Conservation (phyloP, 805 yeast genomes). For the Scheffersomyces ergatensis region DNA sequence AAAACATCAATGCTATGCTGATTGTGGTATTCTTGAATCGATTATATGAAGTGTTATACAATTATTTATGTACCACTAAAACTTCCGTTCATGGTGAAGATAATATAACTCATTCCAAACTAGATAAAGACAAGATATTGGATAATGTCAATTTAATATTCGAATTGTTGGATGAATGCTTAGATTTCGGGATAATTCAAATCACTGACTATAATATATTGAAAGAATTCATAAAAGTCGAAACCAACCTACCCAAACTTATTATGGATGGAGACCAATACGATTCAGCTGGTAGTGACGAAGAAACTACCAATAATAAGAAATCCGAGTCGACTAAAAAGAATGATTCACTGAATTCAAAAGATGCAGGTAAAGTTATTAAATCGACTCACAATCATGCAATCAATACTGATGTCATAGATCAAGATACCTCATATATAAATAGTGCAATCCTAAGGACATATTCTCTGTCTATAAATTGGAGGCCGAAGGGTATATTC, state of each 20-base stretch:
- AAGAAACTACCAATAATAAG: constrained; percentile 6
- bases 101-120: constrained; percentile 15
- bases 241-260: constrained; percentile 26
- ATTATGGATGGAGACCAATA: neutral
- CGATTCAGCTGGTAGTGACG: constrained; percentile 3
- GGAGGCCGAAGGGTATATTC: constrained; percentile 46
- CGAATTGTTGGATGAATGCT: constrained; percentile 84
- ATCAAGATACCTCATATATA: constrained; percentile 23
- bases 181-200: constrained; percentile 88
- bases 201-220: constrained; percentile 75
- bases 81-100: neutral
- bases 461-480: constrained; percentile 55
- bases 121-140: constrained; percentile 58
- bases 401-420: constrained; percentile 27
- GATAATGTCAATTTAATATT: constrained; percentile 76
- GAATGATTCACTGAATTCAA: neutral
- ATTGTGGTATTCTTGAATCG: constrained; percentile 52
- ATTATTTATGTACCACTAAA: constrained; percentile 18
- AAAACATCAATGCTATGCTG: constrained; percentile 58
- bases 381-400: constrained; percentile 41
- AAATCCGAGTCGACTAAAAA: constrained; percentile 2
- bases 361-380: constrained; percentile 14
- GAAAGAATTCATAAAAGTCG: constrained; percentile 72
- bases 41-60: constrained; percentile 25
- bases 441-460: constrained; percentile 76